These are phyloP conservation scores for Phytopythium helicoides DNA, from an alignment of 352 stramenopile genomes.

Conservation along the genomic window DNA sequence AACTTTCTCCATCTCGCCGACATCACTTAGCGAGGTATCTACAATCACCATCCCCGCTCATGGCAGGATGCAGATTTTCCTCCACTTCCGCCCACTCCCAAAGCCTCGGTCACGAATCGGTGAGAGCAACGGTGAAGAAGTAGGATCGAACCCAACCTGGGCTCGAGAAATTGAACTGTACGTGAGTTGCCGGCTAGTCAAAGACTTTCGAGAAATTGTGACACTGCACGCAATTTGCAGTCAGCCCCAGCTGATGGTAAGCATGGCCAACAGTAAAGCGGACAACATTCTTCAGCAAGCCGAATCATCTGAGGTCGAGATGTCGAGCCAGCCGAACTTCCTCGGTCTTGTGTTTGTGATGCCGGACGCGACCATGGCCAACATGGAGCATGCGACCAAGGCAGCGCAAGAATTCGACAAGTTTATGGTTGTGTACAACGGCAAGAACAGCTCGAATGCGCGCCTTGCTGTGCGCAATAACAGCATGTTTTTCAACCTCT, in stretches of 20 bases:
- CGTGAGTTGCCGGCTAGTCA: slow-evolving; percentile 84
- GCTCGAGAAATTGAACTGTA: slow-evolving; percentile 87
- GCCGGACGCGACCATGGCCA: slow-evolving; percentile 61
- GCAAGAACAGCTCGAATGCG: slow-evolving; percentile 54
- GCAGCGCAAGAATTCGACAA: slow-evolving; percentile 45
- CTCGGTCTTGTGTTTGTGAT: slow-evolving; percentile 80
- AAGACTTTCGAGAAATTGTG: slow-evolving; percentile 86
- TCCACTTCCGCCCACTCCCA: slow-evolving; percentile 82
- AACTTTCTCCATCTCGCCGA: slow-evolving; percentile 80
- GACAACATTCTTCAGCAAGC: slow-evolving; percentile 29
- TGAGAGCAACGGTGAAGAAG: slow-evolving; percentile 12
- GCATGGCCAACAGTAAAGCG: slow-evolving; percentile 46
- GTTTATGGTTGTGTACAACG: slow-evolving; percentile 79
- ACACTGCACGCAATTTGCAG: slow-evolving; percentile 76
- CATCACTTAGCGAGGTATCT: slow-evolving; percentile 81
- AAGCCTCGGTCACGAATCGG: slow-evolving; percentile 13
- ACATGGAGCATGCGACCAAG: slow-evolving; percentile 21
- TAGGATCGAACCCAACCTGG: slow-evolving; percentile 45
- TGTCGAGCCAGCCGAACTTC: slow-evolving; percentile 67
- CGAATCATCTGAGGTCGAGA: slow-evolving; percentile 17
- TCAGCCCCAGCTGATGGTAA: slow-evolving; percentile 71
- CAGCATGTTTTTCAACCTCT: slow-evolving; percentile 82
- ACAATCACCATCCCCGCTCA: slow-evolving; percentile 71
- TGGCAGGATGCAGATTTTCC: slow-evolving; percentile 76
- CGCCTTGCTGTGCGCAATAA: slow-evolving; percentile 80